Conservation (phyloP, 768 basidiomycete species). For the Pleurotus salmoneostramineus region DNA sequence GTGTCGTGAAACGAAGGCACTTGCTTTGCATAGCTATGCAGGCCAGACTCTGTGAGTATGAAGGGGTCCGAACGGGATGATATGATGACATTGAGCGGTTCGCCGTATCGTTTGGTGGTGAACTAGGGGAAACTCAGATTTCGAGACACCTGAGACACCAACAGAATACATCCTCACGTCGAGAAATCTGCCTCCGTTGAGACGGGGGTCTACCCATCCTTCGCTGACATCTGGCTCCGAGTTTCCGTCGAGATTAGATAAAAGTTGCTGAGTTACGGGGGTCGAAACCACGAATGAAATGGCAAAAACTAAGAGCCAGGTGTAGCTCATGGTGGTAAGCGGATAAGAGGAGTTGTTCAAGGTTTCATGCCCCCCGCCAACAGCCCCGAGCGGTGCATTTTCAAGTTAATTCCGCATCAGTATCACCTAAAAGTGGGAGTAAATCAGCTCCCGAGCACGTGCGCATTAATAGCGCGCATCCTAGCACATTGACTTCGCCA, state of each 20-base stretch:
- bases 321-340: not conserved
- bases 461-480: slow-evolving; percentile 10
- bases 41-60: slow-evolving; percentile 70
- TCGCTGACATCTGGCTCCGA: slow-evolving; percentile 1
- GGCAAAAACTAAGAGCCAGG: slow-evolving; percentile 5
- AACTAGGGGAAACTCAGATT: slow-evolving; percentile 37
- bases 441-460: not conserved
- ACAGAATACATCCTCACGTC: slow-evolving; percentile 50
- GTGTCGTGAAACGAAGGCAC: slow-evolving; percentile 7
- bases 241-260: not conserved
- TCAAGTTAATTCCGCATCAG: not conserved
- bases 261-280: slow-evolving; percentile 10
- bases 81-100: slow-evolving; percentile 83
- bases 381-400: slow-evolving; percentile 2
- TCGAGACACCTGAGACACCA: not conserved
- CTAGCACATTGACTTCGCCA: slow-evolving; percentile 28
- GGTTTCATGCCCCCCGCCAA: slow-evolving; percentile 5
- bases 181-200: slow-evolving; percentile 68
- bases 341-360: not conserved
- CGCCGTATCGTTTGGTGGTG: slow-evolving; percentile 61
- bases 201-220: slow-evolving; percentile 65
- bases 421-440: not conserved
- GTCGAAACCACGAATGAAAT: slow-evolving; percentile 10
- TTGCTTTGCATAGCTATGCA: slow-evolving; percentile 68
- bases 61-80: slow-evolving; percentile 76